Base-by-base conservation (phyloP, 2,329 filamentous ascomycete species). In the Xylariaceae sp. region DNA sequence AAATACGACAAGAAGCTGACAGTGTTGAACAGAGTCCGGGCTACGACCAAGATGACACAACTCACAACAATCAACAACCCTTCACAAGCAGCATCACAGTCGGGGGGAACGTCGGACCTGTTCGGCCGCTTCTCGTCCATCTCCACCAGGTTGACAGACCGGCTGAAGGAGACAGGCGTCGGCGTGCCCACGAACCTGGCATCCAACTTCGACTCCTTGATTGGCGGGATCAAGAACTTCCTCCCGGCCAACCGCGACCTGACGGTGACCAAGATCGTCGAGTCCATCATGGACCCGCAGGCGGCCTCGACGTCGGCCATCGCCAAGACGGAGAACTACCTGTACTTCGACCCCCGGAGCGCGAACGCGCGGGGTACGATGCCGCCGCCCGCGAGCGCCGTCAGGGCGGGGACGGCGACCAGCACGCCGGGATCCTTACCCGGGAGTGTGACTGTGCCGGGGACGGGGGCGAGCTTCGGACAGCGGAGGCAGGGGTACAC, bases 21-120 rank as follows among this genome's bases (percentile, higher is more conserved):
- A 23, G 9, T 34, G 30, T n/a, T 28, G 21, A 36, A 51, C 56
- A 80, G 85, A 61, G 87, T 97, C 36, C 88, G 90, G 44, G 87
- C 94, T 50, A 88, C 94, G 35, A 97, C 90, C 4, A 88, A 92
- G 48, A 96, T 97, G 88, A 97, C 90, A 11, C 95, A 97, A 78
- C 85, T 98, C 62, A 87, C 89, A 3, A 94, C 89, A 1, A 82
- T 89, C 46, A 92, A 90, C 47, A 83, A 82, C 19, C 81, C 85
- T 8, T 71, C 74, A 11, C 72, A 83, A 44, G 69, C 79, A 11
- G 70, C 76, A 13, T 74, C 82, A 52, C 77, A 78, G 49, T 62
- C 69, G 8, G 64, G n/a, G n/a, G n/a, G 70, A 13, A 80, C 85
- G 3, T 81, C 77, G 5, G 87, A 95, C 54, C 74, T 98, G 12